Conservation (phyloP, 768 basidiomycete species). For the Mycena pura region DNA sequence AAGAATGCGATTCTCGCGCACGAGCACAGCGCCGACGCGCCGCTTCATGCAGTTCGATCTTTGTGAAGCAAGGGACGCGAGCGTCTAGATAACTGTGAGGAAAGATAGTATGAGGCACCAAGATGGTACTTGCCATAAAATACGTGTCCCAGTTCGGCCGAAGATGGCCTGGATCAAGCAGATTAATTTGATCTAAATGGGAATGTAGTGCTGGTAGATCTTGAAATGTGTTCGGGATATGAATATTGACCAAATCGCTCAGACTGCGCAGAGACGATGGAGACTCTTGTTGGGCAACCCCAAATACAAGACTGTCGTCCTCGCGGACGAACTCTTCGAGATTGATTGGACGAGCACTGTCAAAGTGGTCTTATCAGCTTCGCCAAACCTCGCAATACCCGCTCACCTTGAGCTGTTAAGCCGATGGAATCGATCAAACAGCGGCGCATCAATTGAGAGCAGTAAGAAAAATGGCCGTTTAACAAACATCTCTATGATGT, state of each 20-base stretch:
- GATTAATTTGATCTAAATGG: slow-evolving; percentile 72
- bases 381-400: not conserved
- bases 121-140: slow-evolving; percentile 85
- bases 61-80: slow-evolving; percentile 88
- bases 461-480: slow-evolving; percentile 93
- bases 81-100: slow-evolving; percentile 56
- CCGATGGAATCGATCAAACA: slow-evolving; percentile 71
- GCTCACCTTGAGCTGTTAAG: slow-evolving; percentile 51
- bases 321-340: slow-evolving; percentile 78
- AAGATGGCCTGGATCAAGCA: slow-evolving; percentile 75
- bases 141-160: slow-evolving; percentile 95
- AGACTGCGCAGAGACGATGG: slow-evolving; percentile 40
- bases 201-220: slow-evolving; percentile 58
- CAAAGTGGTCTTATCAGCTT: not conserved
- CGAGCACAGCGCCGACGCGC: slow-evolving; percentile 92
- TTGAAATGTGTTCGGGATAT: slow-evolving; percentile 69
- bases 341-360: slow-evolving; percentile 36
- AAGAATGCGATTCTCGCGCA: slow-evolving; percentile 80
- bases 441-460: slow-evolving; percentile 82
- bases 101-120: slow-evolving; percentile 1
- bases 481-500: slow-evolving; percentile 69
- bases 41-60: slow-evolving; percentile 98
- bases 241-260: slow-evolving; percentile 63
- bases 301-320: slow-evolving; percentile 75
- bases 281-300: slow-evolving; percentile 35